phyloP scores from a whole-genome alignment of 768 basidiomycete species.

The Neoboletus subvelutipes region DNA sequence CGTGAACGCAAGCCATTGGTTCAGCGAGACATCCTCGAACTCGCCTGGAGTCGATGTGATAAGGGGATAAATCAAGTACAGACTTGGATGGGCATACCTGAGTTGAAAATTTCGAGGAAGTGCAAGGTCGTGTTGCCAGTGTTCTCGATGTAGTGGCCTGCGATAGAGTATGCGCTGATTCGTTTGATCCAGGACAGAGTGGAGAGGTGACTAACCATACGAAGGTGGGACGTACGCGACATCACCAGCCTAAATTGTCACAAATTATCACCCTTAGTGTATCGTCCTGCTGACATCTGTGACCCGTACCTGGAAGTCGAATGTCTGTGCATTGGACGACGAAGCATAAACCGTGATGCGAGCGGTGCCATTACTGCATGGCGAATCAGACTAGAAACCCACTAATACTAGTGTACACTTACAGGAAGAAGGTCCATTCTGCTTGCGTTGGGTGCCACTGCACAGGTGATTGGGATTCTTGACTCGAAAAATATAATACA shows the following conservation, averaged over 20 bases:
- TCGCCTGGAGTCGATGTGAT: slow-evolving; percentile 31
- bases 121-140: slow-evolving; percentile 56
- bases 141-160: slow-evolving; percentile 72
- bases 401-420: neutral
- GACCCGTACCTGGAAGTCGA: slow-evolving; percentile 41
- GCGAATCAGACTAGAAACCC: neutral
- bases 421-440: slow-evolving; percentile 48
- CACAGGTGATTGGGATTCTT: neutral
- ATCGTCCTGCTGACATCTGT: neutral
- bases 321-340: slow-evolving; percentile 39
- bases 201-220: slow-evolving; percentile 19
- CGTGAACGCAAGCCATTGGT: slow-evolving; percentile 62
- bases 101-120: slow-evolving; percentile 63
- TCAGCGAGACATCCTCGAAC: slow-evolving; percentile 57
- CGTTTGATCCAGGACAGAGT: neutral
- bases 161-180: neutral
- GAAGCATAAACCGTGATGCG: slow-evolving; percentile 46
- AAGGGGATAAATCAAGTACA: neutral
- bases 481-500: neutral
- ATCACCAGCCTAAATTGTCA: slow-evolving; percentile 34
- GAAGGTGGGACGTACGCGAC: slow-evolving; percentile 26
- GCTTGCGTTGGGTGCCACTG: slow-evolving; percentile 55
- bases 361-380: slow-evolving; percentile 36
- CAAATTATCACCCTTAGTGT: neutral
- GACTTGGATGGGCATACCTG: slow-evolving; percentile 33